Evolutionary conservation across 129 eudicot genomes (phyloP).

Genomic region (Chrysanthemum lavandulifolium): DNA sequence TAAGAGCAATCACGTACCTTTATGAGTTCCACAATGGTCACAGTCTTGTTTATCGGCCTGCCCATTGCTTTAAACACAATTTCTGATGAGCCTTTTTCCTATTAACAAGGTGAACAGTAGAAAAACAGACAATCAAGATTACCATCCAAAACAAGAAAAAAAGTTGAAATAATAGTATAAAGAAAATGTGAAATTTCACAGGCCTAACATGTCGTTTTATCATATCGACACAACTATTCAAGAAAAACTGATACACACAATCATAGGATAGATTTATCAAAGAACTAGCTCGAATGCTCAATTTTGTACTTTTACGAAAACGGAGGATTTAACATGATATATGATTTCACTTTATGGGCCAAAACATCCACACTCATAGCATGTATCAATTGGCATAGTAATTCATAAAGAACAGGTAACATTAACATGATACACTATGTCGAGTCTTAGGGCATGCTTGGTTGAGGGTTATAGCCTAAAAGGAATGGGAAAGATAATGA

Average conservation of each 20-base stretch:
- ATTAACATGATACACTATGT: background rate
- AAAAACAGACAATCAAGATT: background rate
- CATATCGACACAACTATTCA: too few species aligned
- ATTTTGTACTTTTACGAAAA: too few species aligned
- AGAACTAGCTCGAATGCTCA: too few species aligned
- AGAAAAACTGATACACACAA: too few species aligned
- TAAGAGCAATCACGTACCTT: slow-evolving; percentile 41
- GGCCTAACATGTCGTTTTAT: too few species aligned
- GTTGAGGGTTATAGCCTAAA: too few species aligned
- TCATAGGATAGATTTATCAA: too few species aligned
- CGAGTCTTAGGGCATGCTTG: background rate
- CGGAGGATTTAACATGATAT: too few species aligned
- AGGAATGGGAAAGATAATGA: too few species aligned
- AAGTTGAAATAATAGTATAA: background rate
- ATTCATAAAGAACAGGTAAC: background rate
- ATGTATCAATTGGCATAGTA: background rate
- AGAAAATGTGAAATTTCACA: too few species aligned
- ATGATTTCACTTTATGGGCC: background rate
- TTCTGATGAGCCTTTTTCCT: slow-evolving; percentile 81
- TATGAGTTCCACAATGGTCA: slow-evolving; percentile 86
- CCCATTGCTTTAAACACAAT: slow-evolving; percentile 97
- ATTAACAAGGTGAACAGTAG: slow-evolving; percentile 11
- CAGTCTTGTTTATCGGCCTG: slow-evolving; percentile 87
- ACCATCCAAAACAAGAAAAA: background rate
- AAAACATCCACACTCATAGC: background rate